These are phyloP conservation scores for Penicillium sp. DNA, from an alignment of 2,329 filamentous ascomycete species.

Conservation along the genomic window DNA sequence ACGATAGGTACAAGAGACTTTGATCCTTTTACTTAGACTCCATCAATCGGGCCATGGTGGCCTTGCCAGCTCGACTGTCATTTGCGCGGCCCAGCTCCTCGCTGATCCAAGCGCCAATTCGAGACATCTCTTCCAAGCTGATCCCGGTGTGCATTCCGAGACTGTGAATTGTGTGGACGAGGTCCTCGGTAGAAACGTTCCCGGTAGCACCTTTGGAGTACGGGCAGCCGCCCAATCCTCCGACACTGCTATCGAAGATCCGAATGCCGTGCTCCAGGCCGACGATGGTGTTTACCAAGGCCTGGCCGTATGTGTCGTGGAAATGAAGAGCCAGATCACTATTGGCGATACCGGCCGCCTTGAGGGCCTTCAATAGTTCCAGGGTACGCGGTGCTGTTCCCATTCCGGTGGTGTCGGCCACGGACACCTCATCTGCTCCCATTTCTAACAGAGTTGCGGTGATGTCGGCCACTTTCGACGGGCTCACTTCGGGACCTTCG, in stretches of 20 bases:
- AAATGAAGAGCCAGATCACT: slow-evolving; percentile 59
- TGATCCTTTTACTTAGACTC: slow-evolving; percentile 5
- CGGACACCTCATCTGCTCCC: slow-evolving; percentile 60
- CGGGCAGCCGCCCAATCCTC: slow-evolving; percentile 59
- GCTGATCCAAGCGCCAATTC: slow-evolving; percentile 54
- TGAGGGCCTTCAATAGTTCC: slow-evolving; percentile 53
- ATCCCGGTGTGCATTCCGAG: slow-evolving; percentile 57
- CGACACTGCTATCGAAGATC: slow-evolving; percentile 59
- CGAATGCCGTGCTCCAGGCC: slow-evolving; percentile 58
- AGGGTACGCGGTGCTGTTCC: slow-evolving; percentile 57
- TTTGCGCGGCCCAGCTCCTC: slow-evolving; percentile 48
- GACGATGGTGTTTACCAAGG: slow-evolving; percentile 57
- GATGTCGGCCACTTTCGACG: slow-evolving; percentile 56
- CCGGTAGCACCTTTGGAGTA: slow-evolving; percentile 61
- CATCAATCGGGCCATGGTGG: slow-evolving; percentile 39
- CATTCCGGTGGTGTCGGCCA: slow-evolving; percentile 64
- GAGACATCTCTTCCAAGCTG: slow-evolving; percentile 49
- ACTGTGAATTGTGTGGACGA: slow-evolving; percentile 56
- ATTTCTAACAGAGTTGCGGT: slow-evolving; percentile 57
- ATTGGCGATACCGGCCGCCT: slow-evolving; percentile 54
- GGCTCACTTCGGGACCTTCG: slow-evolving; percentile 57
- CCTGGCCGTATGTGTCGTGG: slow-evolving; percentile 62
- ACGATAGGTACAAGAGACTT: not conserved
- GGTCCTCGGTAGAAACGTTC: slow-evolving; percentile 59
- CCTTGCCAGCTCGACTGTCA: slow-evolving; percentile 51